These are phyloP conservation scores for Microbotryomycetes sp. DNA, from an alignment of 1,284 basidiomycete genomes.

Conservation along the genomic window DNA sequence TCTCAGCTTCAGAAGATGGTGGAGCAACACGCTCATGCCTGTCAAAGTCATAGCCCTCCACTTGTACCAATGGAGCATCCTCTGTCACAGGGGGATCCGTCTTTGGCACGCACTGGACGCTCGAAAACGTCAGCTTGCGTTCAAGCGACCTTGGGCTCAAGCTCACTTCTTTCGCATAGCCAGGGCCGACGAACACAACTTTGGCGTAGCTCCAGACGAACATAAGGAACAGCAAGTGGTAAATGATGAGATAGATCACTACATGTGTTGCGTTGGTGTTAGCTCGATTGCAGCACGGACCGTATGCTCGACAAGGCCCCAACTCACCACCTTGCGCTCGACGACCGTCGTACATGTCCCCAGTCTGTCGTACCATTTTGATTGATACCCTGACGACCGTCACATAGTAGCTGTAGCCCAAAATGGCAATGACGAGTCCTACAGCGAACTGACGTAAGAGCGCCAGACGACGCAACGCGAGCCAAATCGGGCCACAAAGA, in stretches of 20 bases:
- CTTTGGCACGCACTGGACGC: slow-evolving; percentile 22
- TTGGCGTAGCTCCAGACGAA: slow-evolving; percentile 33
- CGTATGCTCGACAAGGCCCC: neutral
- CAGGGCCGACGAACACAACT: slow-evolving; percentile 28
- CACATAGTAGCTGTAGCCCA: slow-evolving; percentile 33
- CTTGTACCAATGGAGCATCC: slow-evolving; percentile 21
- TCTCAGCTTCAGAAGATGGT: neutral
- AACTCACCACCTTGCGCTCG: slow-evolving; percentile 32
- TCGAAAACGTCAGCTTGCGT: neutral
- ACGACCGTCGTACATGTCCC: slow-evolving; percentile 4
- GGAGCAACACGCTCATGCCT: neutral
- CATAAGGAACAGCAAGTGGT: slow-evolving; percentile 34
- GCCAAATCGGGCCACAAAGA: too few relatives aligned
- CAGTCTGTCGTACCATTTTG: slow-evolving; percentile 29
- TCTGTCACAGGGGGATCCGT: slow-evolving; percentile 23
- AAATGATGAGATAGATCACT: slow-evolving; percentile 36
- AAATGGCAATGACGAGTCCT: slow-evolving; percentile 21
- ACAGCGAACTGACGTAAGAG: slow-evolving; percentile 20
- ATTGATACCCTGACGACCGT: slow-evolving; percentile 33
- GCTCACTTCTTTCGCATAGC: slow-evolving; percentile 33
- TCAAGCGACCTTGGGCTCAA: too few relatives aligned
- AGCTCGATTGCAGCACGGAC: neutral
- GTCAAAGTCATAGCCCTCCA: slow-evolving; percentile 14
- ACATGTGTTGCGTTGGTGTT: too few relatives aligned
- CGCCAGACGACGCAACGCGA: neutral